A percentile compares a stretch with the other conserved stretches of the same genome.
Conservation (phyloP, 1,284 basidiomycete species). For the Wolfiporia cocos region DNA sequence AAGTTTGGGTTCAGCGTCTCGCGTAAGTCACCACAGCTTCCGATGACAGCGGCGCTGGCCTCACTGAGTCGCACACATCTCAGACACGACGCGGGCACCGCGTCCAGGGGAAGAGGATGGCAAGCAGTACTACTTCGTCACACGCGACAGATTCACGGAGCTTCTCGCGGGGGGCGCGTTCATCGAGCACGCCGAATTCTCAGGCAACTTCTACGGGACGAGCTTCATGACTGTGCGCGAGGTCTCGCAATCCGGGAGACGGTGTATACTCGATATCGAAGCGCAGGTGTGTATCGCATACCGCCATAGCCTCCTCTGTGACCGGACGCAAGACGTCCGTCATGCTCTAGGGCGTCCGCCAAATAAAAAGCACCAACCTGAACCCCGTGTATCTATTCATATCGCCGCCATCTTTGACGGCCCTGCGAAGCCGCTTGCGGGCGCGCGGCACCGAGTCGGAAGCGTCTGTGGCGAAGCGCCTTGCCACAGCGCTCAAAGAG, state of each 20-base stretch:
- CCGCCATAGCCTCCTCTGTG: constrained; percentile 7
- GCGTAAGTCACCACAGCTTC: constrained; percentile 47
- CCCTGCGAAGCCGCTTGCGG: constrained; percentile 65
- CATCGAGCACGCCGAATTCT: constrained; percentile 82
- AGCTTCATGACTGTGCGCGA: constrained; percentile 63
- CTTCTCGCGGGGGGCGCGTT: constrained; percentile 62
- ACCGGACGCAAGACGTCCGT: constrained; percentile 12
- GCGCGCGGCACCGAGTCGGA: constrained; percentile 86
- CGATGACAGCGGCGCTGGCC: background rate
- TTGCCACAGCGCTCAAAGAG: constrained; percentile 80
- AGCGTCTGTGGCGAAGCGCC: constrained; percentile 67
- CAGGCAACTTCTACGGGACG: constrained; percentile 92
- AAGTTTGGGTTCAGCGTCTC: constrained; percentile 94
- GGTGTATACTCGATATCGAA: constrained; percentile 97
- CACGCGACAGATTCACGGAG: constrained; percentile 51
- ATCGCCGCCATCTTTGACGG: constrained; percentile 75
- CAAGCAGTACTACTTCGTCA: constrained; percentile 74
- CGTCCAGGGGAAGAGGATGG: constrained; percentile 83
- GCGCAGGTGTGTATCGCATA: constrained; percentile 64
- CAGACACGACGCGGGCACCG: constrained; percentile 90
- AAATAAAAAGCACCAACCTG: constrained; percentile 67
- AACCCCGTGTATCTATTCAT: constrained; percentile 92
- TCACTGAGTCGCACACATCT: constrained; percentile 5
- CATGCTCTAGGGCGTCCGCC: constrained; percentile 71
- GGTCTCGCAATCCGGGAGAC: constrained; percentile 54